A percentile compares a stretch with the other conserved stretches of the same genome.
These are phyloP conservation scores for Calonectria pauciramosa DNA, from an alignment of 2,329 filamentous ascomycete genomes.

Conservation along the genomic window DNA sequence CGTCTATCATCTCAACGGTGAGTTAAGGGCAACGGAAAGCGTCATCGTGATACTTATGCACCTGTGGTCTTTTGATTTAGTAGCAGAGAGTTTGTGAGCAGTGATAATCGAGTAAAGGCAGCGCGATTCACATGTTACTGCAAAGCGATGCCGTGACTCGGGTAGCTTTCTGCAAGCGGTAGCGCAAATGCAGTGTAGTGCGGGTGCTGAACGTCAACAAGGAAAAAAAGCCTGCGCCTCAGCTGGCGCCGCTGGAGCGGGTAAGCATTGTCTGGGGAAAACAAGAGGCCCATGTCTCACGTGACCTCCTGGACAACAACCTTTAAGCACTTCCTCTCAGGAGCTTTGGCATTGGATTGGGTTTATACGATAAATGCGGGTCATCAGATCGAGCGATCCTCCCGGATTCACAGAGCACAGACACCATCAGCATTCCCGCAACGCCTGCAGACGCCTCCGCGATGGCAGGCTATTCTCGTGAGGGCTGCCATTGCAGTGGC, in stretches of 20 bases:
- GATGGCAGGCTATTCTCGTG: background rate
- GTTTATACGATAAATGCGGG: background rate
- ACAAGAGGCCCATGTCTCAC: background rate
- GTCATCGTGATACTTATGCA: conserved; percentile 56
- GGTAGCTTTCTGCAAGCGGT: conserved; percentile 11
- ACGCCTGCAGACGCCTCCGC: background rate
- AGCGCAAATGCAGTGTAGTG: conserved; percentile 20
- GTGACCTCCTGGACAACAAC: background rate
- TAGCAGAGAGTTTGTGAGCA: conserved; percentile 39
- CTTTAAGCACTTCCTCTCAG: background rate
- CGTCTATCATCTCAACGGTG: conserved; percentile 54
- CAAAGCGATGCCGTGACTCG: conserved; percentile 29
- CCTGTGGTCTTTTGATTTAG: conserved; percentile 50
- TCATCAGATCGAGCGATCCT: background rate
- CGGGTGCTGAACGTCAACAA: conserved; percentile 12
- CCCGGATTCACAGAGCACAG: background rate
- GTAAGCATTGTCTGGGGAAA: conserved; percentile 2
- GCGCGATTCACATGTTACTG: conserved; percentile 41
- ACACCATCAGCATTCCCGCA: background rate
- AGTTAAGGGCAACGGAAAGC: conserved; percentile 51
- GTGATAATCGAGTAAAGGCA: background rate
- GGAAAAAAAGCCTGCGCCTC: conserved; percentile 31
- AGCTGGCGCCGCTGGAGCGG: conserved; percentile 10
- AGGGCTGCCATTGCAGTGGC: background rate
- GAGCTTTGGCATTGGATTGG: background rate